phyloP scores from a whole-genome alignment of 2,329 filamentous ascomycete species.

The Cladophialophora psammophila region DNA sequence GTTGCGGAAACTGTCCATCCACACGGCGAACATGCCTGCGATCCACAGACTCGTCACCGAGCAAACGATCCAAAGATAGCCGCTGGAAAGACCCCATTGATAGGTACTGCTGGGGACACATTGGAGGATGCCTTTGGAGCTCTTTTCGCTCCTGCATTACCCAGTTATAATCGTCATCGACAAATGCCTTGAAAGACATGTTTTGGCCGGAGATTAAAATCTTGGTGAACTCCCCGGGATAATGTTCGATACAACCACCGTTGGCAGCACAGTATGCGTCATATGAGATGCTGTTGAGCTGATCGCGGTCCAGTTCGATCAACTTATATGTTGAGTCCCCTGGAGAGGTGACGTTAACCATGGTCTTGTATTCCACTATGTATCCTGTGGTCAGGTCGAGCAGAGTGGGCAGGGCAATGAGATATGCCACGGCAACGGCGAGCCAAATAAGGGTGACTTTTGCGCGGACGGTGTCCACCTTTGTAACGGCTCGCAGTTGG shows the following conservation, averaged over 20 bases:
- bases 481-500: neutral
- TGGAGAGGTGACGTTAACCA: neutral
- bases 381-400: neutral
- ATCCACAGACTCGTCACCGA: neutral
- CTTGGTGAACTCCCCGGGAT: neutral
- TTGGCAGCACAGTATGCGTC: neutral
- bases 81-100: neutral
- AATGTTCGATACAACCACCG: neutral
- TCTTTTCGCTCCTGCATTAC: neutral
- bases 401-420: conserved; percentile 3
- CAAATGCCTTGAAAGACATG: neutral
- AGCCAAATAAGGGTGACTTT: conserved; percentile 1
- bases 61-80: neutral
- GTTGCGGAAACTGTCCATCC: conserved; percentile 1
- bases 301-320: neutral
- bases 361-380: conserved; percentile 1
- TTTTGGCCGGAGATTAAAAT: neutral
- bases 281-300: neutral
- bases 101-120: neutral
- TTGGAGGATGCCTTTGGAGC: neutral
- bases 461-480: conserved; percentile 1
- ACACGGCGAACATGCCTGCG: neutral
- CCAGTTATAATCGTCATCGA: conserved; percentile 2
- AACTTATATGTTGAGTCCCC: neutral
- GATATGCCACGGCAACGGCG: neutral